Evolutionary conservation across 345 rosid species (phyloP), one percentile per base, ranked within the genome.

Genomic region (Schrenkiella parvula): DNA sequence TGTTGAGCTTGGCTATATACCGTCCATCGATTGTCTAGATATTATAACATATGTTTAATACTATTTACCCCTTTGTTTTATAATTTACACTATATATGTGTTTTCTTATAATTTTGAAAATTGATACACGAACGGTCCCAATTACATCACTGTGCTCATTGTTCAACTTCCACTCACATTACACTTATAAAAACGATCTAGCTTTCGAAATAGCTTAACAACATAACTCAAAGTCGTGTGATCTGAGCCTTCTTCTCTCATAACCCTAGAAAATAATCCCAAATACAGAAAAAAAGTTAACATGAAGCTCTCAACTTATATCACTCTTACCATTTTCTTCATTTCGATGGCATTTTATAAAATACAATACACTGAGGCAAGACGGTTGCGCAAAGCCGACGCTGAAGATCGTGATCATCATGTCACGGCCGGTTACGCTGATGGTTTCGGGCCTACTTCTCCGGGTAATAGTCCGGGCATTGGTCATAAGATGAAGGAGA

Each of bases 391-490:
- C 34, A 17, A 48, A 75, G 13, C 23, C 6, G 17, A 39, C 14
- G 43, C 41, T 55, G 22, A 61, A 41, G 59, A 43, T 50, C 71
- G 13, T 11, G 56, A 73, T 64, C 72, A 29, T 58, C 61, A 74
- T 39, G 48, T 57, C 29, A 39, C 68, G 19, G 61, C 75, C 25
- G 52, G 72, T 14, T 15, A 51, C 31, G 31, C 57, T 8, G 77
- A 77, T 29, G 78, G 68, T 69, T 77, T 77, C 59, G 70, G 72
- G 43, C 82, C 86, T 14, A 77, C 82, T 11, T 19, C 55, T 11
- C 86, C 84, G 2, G 83, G 84, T 22, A 79, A 81, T 39, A 77
- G 82, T 38, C 86, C 86, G 0, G 80, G 84, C 13, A 75, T 80
- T 50, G 86, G 84, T 21, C 84, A 81, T 52, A 68, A 66, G 69